phyloP scores from a whole-genome alignment of 2,329 filamentous ascomycete species.

The Drechmeria coniospora region DNA sequence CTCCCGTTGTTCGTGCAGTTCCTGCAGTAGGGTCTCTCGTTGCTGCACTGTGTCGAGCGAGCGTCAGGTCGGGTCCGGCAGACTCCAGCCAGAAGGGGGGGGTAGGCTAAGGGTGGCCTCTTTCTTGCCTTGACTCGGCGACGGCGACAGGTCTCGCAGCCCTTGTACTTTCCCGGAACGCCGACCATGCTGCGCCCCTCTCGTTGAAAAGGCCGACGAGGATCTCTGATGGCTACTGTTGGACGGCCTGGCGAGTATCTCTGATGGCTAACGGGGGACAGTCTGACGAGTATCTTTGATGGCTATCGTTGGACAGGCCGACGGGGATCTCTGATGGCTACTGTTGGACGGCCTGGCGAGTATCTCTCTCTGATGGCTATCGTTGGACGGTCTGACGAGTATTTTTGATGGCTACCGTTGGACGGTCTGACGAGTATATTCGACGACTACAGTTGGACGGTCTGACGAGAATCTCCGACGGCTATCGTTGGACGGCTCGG shows the following conservation, averaged over 20 bases:
- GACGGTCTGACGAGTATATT: not conserved
- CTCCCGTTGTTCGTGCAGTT: conserved; percentile 44
- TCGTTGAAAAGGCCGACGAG: not conserved
- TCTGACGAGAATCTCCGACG: too few species aligned
- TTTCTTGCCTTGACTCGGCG: conserved; percentile 42
- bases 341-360: not conserved
- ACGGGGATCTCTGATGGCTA: not conserved
- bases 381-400: too few species aligned
- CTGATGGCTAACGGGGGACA: too few species aligned
- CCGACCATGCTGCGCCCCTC: conserved; percentile 33
- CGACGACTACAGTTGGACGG: not conserved
- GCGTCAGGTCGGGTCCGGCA: conserved; percentile 1
- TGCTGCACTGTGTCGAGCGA: conserved; percentile 37
- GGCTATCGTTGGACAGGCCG: not conserved
- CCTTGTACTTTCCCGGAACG: conserved; percentile 48
- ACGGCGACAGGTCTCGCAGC: conserved; percentile 45
- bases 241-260: too few species aligned
- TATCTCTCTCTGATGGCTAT: too few species aligned
- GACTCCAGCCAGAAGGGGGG: too few species aligned
- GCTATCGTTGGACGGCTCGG: too few species aligned
- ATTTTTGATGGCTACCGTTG: too few species aligned
- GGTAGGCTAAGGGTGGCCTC: too few species aligned
- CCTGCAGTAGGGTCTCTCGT: conserved; percentile 41
- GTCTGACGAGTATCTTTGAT: too few species aligned
- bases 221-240: not conserved